Conservation (phyloP, 805 yeast species). For the Spathaspora arborariae region DNA sequence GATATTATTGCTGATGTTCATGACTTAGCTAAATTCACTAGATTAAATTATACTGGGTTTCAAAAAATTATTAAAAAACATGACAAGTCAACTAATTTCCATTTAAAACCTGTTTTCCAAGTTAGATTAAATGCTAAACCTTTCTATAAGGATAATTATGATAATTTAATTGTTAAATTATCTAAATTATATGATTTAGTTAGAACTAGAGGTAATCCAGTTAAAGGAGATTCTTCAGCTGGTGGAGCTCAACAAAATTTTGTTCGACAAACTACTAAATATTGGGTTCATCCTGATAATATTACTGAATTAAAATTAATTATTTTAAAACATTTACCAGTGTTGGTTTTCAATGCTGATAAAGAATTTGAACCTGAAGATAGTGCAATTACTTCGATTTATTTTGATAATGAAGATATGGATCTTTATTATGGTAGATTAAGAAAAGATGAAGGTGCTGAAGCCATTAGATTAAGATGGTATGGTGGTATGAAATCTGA, state of each 20-base stretch:
- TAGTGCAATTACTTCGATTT: slow-evolving; percentile 93
- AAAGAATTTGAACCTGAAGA: slow-evolving; percentile 95
- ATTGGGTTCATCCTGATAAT: slow-evolving; percentile 99
- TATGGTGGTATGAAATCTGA: slow-evolving; percentile 96
- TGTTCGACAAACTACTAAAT: slow-evolving; percentile 96
- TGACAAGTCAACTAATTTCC: slow-evolving; percentile 74
- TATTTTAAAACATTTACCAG: slow-evolving; percentile 92
- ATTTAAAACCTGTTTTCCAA: slow-evolving; percentile 86
- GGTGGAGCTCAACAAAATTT: slow-evolving; percentile 98
- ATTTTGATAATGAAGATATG: slow-evolving; percentile 85
- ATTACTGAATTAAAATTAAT: slow-evolving; percentile 93
- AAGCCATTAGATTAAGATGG: slow-evolving; percentile 97
- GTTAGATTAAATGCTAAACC: slow-evolving; percentile 92
- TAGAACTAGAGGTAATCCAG: slow-evolving; percentile 94
- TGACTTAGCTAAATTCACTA: slow-evolving; percentile 89
- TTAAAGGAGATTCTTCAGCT: slow-evolving; percentile 92
- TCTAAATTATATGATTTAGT: slow-evolving; percentile 89
- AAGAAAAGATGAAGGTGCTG: slow-evolving; percentile 97
- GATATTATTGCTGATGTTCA: slow-evolving; percentile 97
- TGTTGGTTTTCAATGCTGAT: slow-evolving; percentile 91
- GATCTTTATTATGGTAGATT: slow-evolving; percentile 93
- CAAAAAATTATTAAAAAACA: slow-evolving; percentile 96
- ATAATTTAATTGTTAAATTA: slow-evolving; percentile 79
- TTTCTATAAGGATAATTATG: slow-evolving; percentile 93
- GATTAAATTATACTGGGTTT: slow-evolving; percentile 94